Conservation (phyloP, 345 rosid genomes). For the Trapa bicornis region DNA sequence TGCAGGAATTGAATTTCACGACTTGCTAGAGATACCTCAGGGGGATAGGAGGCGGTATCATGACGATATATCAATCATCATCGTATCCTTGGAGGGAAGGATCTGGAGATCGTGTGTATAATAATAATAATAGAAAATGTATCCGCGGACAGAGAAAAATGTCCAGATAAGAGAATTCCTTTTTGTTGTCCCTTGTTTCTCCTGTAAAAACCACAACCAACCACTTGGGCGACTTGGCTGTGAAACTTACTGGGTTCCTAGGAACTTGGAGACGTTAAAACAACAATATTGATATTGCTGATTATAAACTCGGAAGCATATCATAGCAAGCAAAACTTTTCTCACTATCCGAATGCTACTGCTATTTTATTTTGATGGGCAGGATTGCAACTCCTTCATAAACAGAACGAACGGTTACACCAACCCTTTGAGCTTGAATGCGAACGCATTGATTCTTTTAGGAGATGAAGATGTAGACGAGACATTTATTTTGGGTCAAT, state of each 20-base stretch:
- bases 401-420: not conserved
- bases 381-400: no score
- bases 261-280: not conserved
- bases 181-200: constrained; percentile 22
- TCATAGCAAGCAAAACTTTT: no score
- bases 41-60: constrained; percentile 89
- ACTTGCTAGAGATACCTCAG: constrained; percentile 77
- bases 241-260: not conserved
- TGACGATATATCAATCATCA: constrained; percentile 78
- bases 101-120: constrained; percentile 98
- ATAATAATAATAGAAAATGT: constrained; percentile 8
- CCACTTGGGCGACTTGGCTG: no score
- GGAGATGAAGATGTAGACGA: not conserved
- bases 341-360: not conserved
- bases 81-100: constrained; percentile 85
- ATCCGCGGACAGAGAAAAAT: constrained; percentile 9
- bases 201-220: constrained; percentile 16
- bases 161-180: constrained; percentile 13
- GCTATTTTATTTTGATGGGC: not conserved
- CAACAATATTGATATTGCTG: not conserved
- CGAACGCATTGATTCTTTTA: not conserved
- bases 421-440: not conserved
- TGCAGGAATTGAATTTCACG: constrained; percentile 86
- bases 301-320: not conserved
- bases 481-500: not conserved